Evolutionary conservation across 1,284 basidiomycete genomes (phyloP).

Genomic region (Coniferiporia weirii): DNA sequence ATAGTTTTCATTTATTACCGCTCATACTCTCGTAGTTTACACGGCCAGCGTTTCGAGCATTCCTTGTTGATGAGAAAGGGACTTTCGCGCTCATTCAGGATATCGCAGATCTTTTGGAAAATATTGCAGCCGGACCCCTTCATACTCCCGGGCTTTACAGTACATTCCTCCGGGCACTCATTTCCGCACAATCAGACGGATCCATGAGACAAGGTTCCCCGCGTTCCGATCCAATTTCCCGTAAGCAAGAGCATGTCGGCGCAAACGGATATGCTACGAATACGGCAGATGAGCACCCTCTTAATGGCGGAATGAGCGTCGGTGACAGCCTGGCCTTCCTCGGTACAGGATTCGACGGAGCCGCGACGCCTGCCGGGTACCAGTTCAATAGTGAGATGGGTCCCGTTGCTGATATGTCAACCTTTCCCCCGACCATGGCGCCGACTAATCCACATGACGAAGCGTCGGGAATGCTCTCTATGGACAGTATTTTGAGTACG

Average conservation of each 20-base stretch:
- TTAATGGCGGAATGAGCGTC: constrained; percentile 10
- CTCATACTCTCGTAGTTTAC: constrained; percentile 48
- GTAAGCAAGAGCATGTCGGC: constrained; percentile 7
- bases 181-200: constrained; percentile 52
- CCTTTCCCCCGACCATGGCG: constrained; percentile 79
- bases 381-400: constrained; percentile 77
- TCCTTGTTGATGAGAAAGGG: constrained; percentile 67
- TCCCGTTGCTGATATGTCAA: constrained; percentile 69
- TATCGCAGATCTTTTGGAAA: constrained; percentile 75
- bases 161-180: constrained; percentile 76
- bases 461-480: constrained; percentile 52
- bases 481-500: constrained; percentile 73
- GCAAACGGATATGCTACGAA: background rate
- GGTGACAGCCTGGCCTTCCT: constrained; percentile 21
- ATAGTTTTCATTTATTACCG: constrained; percentile 22
- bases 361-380: constrained; percentile 43
- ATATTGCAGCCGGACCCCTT: constrained; percentile 63
- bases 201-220: constrained; percentile 11
- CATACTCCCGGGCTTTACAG: constrained; percentile 88
- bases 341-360: constrained; percentile 17
- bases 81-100: constrained; percentile 73
- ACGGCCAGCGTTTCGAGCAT: constrained; percentile 75
- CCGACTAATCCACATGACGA: constrained; percentile 40
- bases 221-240: constrained; percentile 6
- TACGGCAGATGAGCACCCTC: constrained; percentile 21